Percentiles rank a stretch among this genome's conserved stretches.
Evolutionary conservation across 345 rosid genomes (phyloP).

Genomic region (Brassica napus): Da-Ae NC_063442.1:31448501-31449000

Average conservation of each 20-base stretch:
- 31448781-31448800: background rate
- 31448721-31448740: slow-evolving; percentile 31
- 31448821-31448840: background rate
- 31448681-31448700: slow-evolving; percentile 39
- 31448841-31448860: background rate
- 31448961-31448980: slow-evolving; percentile 4
- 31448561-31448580: slow-evolving; percentile 21
- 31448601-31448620: slow-evolving; percentile 7
- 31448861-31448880: background rate
- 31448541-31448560: background rate
- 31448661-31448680: slow-evolving; percentile 37
- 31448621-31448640: slow-evolving; percentile 4
- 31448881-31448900: background rate
- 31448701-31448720: slow-evolving; percentile 39
- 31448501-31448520: slow-evolving; percentile 36
- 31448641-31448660: slow-evolving; percentile 27
- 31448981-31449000: slow-evolving; percentile 4
- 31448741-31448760: slow-evolving; percentile 5
- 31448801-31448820: background rate
- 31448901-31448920: background rate
- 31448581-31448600: background rate
- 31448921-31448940: slow-evolving; percentile 21
- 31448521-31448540: slow-evolving; percentile 19
- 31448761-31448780: slow-evolving; percentile 19
- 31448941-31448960: slow-evolving; percentile 6